phyloP scores from a whole-genome alignment of 306 rosid species.

The Begonia loranthoides region DNA sequence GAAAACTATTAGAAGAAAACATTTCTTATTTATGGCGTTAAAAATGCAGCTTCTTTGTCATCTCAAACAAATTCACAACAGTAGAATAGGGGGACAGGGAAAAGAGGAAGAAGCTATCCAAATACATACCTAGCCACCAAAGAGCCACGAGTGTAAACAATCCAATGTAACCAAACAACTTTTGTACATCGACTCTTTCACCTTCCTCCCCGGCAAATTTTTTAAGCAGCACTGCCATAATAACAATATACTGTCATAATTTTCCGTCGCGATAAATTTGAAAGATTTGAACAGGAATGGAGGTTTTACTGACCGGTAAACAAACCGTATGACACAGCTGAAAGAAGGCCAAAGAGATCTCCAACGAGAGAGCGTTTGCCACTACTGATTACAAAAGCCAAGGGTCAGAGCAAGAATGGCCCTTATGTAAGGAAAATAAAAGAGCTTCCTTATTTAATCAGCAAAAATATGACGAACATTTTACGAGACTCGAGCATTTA shows the following conservation, averaged over 20 bases:
- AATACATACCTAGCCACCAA: conserved; percentile 89
- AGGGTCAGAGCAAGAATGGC: conserved; percentile 20
- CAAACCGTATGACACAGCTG: conserved; percentile 83
- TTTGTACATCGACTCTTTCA: conserved; percentile 77
- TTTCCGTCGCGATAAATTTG: not conserved
- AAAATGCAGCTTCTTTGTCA: no score
- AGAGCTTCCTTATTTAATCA: conserved; percentile 1
- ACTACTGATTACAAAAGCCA: conserved; percentile 52
- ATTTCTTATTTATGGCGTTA: no score
- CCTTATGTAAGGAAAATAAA: conserved; percentile 1
- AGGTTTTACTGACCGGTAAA: conserved; percentile 53
- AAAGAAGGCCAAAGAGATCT: conserved; percentile 87
- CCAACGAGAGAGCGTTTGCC: conserved; percentile 69
- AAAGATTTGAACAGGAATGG: conserved; percentile 2
- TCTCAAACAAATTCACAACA: no score
- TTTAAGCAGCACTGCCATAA: conserved; percentile 67
- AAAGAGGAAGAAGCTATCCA: not conserved
- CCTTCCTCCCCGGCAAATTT: conserved; percentile 88
- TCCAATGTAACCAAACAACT: conserved; percentile 96
- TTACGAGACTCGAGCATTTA: no score
- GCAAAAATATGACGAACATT: not conserved
- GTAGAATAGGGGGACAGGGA: not conserved
- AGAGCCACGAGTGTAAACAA: conserved; percentile 67
- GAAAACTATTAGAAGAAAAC: no score
- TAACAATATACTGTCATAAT: conserved; percentile 6